Evolutionary conservation across 2,329 filamentous ascomycete genomes (phyloP), one percentile per base, ranked within the genome.

Genomic region (Leptographium lundbergii): DNA sequence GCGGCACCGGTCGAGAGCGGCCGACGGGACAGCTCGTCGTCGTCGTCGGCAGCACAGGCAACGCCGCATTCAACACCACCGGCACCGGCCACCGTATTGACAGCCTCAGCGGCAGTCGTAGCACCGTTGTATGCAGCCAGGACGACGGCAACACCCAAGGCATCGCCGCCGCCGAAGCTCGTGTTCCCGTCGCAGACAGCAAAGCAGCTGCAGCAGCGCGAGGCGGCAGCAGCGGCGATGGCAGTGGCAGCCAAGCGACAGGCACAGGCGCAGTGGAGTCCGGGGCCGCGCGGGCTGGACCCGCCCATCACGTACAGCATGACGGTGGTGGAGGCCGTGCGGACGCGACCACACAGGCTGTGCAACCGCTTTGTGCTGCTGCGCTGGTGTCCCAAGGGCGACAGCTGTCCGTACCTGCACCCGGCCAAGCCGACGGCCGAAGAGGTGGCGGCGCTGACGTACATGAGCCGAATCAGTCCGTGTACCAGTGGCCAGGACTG

Each of bases 321-420:
- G 51, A 61, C 67, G 1, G 74, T 74, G 9, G 67, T 84, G 61
- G 81, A 84, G 17, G 73, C 69, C 25, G 75, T 85, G 64, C 83
- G 81, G 71, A 80, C 76, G 66, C 74, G 81, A 60, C 78, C 76
- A 63, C 75, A 78, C 61, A 84, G 84, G 68, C 70, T 84, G 9
- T 85, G 82, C 72, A 85, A 85, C 67, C 81, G 81, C 55, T 79
- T 82, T 65, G 84, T 81, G 65, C 73, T 85, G 34, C 74, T 80
- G 22, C 81, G 80, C 0, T 77, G 77, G 0, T 85, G 82, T 63
- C 67, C 72, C 54, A 84, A 82, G 64, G 74, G 74, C 11, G 72
- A 75, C n/a, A 70, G 73, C 6, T 85, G 82, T 69, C 72, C 70
- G 56, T 85, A 83, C 64, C 77, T 80, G 60, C 82, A 85, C 67